phyloP scores from a whole-genome alignment of 768 basidiomycete genomes.

The Termitomyces sp. region DNA sequence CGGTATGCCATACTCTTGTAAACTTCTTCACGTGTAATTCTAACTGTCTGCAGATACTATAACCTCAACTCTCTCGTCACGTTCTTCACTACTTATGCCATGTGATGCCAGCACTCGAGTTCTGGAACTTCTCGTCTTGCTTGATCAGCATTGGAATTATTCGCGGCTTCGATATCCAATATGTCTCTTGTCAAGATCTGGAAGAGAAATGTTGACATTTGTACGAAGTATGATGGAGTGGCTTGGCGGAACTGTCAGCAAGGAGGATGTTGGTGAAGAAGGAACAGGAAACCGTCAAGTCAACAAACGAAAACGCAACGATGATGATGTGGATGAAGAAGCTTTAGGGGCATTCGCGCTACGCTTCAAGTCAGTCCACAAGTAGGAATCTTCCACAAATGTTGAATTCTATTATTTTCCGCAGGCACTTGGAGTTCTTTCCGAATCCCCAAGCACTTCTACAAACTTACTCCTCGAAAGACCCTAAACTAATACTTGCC shows the following conservation, averaged over 20 bases:
- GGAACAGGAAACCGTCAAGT: conserved; percentile 49
- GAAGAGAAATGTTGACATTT: conserved; percentile 89
- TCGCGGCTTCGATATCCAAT: conserved; percentile 82
- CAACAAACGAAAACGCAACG: conserved; percentile 52
- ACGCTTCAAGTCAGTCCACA: conserved; percentile 68
- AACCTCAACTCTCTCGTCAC: conserved; percentile 75
- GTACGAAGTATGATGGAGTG: conserved; percentile 98
- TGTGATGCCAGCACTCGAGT: conserved; percentile 94
- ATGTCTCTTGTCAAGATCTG: conserved; percentile 88
- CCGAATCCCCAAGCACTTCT: conserved; percentile 74
- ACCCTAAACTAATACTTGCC: conserved; percentile 91
- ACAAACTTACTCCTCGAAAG: conserved; percentile 77
- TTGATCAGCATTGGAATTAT: conserved; percentile 97
- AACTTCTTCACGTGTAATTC: conserved; percentile 1
- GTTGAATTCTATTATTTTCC: background rate
- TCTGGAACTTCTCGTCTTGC: conserved; percentile 88
- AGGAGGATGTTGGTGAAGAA: conserved; percentile 86
- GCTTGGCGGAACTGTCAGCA: conserved; percentile 93
- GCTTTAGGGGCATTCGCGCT: conserved; percentile 82
- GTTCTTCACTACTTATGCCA: conserved; percentile 82
- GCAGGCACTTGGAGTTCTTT: conserved; percentile 90
- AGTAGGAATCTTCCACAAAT: background rate
- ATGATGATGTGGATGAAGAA: conserved; percentile 69
- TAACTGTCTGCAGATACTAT: conserved; percentile 62
- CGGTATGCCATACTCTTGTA: conserved; percentile 35